Percentiles rank a stretch among this genome's conserved stretches.
Conservation (phyloP, 306 rosid species). For the Quercus variabilis region DNA sequence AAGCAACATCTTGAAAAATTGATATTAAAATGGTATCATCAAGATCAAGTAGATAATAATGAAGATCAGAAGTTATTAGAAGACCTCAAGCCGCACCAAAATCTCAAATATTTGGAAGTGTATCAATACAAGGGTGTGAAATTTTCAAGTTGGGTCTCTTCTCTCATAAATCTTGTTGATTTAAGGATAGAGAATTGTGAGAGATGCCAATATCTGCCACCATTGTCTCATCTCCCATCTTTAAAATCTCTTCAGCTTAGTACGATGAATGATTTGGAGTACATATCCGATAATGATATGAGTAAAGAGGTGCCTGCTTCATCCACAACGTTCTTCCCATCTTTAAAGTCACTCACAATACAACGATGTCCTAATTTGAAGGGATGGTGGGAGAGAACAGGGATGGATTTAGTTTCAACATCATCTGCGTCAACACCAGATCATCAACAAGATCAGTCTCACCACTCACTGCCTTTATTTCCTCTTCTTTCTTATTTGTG, state of each 20-base stretch:
- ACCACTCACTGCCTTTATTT: background rate
- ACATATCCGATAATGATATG: background rate
- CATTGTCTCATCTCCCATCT: background rate
- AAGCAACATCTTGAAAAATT: background rate
- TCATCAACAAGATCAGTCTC: too few relatives aligned
- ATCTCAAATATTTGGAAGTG: background rate
- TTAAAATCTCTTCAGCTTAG: rapidly evolving
- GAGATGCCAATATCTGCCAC: background rate
- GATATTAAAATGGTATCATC: background rate
- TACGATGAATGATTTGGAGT: background rate
- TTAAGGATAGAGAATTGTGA: rapidly evolving
- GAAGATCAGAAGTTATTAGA: background rate
- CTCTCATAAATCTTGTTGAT: background rate
- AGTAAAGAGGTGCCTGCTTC: background rate
- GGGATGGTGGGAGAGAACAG: background rate
- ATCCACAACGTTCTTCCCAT: background rate
- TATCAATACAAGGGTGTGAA: background rate
- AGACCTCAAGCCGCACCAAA: background rate
- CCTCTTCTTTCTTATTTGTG: background rate
- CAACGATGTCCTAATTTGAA: background rate
- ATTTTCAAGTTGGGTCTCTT: background rate
- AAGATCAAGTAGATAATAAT: background rate
- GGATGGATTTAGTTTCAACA: too few relatives aligned
- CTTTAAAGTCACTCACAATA: background rate
- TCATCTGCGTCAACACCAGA: too few relatives aligned